Conservation (phyloP, 768 basidiomycete species). For the Termitomyces sp. region DNA sequence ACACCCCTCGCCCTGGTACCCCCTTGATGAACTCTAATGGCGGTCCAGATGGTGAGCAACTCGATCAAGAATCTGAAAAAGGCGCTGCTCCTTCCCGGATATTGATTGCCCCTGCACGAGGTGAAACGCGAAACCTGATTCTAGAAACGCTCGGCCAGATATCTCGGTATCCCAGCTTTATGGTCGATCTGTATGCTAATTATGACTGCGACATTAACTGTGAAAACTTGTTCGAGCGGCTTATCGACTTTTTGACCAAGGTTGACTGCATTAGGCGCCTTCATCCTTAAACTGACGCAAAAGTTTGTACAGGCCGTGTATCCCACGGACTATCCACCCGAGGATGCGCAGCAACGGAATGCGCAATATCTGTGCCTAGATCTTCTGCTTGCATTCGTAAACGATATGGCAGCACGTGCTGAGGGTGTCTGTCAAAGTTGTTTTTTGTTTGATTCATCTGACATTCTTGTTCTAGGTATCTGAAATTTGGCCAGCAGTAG, state of each 20-base stretch:
- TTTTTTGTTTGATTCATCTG: slow-evolving; percentile 5
- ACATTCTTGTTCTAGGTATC: slow-evolving; percentile 24
- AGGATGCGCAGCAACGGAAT: slow-evolving; percentile 64
- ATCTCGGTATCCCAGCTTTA: slow-evolving; percentile 80
- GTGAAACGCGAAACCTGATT: slow-evolving; percentile 84
- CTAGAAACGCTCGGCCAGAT: slow-evolving; percentile 83
- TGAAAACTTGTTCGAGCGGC: slow-evolving; percentile 90
- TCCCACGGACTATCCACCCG: slow-evolving; percentile 53
- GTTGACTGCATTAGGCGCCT: slow-evolving; percentile 31
- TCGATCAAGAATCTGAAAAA: slow-evolving; percentile 40
- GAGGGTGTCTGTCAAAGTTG: slow-evolving; percentile 31
- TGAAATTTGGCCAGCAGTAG: slow-evolving; percentile 61
- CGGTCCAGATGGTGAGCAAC: slow-evolving; percentile 23
- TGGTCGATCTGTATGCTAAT: slow-evolving; percentile 93
- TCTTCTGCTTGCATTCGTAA: slow-evolving; percentile 78
- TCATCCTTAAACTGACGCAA: background rate
- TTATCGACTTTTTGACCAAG: slow-evolving; percentile 85
- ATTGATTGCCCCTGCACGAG: slow-evolving; percentile 70
- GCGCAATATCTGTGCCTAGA: slow-evolving; percentile 88
- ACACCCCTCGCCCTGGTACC: slow-evolving; percentile 50
- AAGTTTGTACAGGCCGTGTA: slow-evolving; percentile 67
- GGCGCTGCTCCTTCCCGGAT: slow-evolving; percentile 48
- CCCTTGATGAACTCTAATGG: slow-evolving; percentile 38
- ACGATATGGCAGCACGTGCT: slow-evolving; percentile 74
- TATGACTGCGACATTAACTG: slow-evolving; percentile 97